A percentile compares a stretch with the other conserved stretches of the same genome.
Evolutionary conservation across 2,329 filamentous ascomycete species (phyloP).

Genomic region (Trichoderma lentiforme): DNA sequence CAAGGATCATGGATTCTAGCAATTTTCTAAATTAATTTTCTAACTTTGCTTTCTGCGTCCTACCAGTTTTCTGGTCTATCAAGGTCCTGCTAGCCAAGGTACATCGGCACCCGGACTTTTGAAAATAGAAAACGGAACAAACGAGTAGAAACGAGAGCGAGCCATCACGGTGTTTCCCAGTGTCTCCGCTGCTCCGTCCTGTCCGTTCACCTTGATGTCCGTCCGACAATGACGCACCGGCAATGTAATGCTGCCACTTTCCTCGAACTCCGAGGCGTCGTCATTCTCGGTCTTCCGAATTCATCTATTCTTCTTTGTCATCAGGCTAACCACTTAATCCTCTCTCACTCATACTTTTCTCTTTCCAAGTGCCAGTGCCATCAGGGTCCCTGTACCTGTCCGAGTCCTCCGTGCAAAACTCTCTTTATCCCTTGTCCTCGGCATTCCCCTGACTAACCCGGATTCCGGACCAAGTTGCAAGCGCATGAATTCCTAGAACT

Average conservation of each 20-base stretch:
- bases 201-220: slow-evolving; percentile 5
- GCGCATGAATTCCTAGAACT: neutral
- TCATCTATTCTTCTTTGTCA: neutral
- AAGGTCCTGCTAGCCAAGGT: neutral
- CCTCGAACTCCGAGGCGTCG: neutral
- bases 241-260: neutral
- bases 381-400: neutral
- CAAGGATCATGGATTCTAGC: neutral
- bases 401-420: neutral
- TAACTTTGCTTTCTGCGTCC: neutral
- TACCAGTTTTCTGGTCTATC: neutral
- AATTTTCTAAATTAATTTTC: neutral
- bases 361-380: neutral
- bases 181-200: neutral
- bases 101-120: neutral
- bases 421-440: neutral
- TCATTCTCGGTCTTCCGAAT: neutral
- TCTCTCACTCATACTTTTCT: neutral
- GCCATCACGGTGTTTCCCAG: neutral
- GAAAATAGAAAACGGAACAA: neutral
- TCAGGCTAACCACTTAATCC: neutral
- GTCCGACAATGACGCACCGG: neutral
- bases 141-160: neutral
- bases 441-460: neutral
- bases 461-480: neutral